Evolutionary conservation across 257 asterid species (phyloP), one percentile per base, ranked within the genome.

Genomic region (Ligustrum vulgare): DNA sequence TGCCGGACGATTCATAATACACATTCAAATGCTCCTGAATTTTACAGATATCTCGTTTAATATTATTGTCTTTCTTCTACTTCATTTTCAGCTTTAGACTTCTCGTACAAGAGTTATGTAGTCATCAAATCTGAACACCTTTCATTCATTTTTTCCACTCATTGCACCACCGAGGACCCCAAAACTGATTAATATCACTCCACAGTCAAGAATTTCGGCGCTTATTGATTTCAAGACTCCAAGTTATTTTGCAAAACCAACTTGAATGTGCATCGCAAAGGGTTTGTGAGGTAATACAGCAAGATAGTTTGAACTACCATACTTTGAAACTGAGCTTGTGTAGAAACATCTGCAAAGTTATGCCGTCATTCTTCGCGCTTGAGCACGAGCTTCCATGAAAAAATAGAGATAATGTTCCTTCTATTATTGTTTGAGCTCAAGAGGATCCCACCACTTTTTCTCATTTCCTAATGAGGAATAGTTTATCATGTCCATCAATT

Each of bases 221-320:
- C 22, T 20, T 22, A 58, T 23, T 20, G 31, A 43, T 34, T 62
- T 56, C 23, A 11, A 22, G 28, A 8, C 32, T 62, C 39, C 56
- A 73, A 62, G 5, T 34, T 35, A 35, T 60, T 11, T 18, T 4
- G 69, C 76, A 72, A 8, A 65, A 62, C 43, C 60, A 71, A 72
- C n/a, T 68, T 72, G 15, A 67, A 49, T 15, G 73, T 28, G 34
- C 74, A 73, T 54, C 70, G 68, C 80, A 67, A 16, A 28, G 32
- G 63, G 72, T 56, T 43, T 72, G 3, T 33, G 32, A 77, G 22
- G 22, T 49, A 49, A 15, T 16, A 43, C 60, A 18, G 5, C 18
- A 47, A 47, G 56, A 47, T 20, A 47, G 56, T 47, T 13, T 47
- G 15, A 47, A 47, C 56, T 15, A 47, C 8, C 60, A 49, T 49